A percentile compares a stretch with the other conserved stretches of the same genome.
Conservation (phyloP, 2,329 filamentous ascomycete species). For the Phoma sp. region DNA sequence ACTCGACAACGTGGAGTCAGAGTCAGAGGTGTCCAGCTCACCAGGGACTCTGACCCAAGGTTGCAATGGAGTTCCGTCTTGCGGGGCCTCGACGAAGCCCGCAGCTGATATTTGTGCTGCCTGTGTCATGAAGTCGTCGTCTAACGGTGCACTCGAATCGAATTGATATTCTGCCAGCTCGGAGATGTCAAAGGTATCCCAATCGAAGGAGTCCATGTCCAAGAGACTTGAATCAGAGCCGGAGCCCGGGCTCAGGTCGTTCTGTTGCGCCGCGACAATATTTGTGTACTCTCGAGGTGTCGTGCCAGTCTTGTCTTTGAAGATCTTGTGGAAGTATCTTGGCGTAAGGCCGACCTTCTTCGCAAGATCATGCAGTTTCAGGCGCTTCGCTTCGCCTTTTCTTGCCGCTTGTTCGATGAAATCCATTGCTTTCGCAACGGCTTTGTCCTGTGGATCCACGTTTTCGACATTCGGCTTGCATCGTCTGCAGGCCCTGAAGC, state of each 20-base stretch:
- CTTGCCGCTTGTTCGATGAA: constrained; percentile 36
- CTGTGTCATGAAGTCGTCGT: constrained; percentile 14
- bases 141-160: constrained; percentile 17
- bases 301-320: constrained; percentile 61
- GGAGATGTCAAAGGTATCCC: constrained; percentile 36
- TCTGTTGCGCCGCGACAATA: constrained; percentile 19
- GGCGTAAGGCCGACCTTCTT: constrained; percentile 60
- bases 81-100: constrained; percentile 10
- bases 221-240: constrained; percentile 5
- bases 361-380: constrained; percentile 58
- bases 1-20: constrained; percentile 1
- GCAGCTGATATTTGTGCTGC: constrained; percentile 14
- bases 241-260: constrained; percentile 10
- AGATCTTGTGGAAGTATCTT: constrained; percentile 65
- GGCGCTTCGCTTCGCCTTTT: constrained; percentile 23
- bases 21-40: neutral
- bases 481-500: constrained; percentile 65
- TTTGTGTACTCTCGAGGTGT: constrained; percentile 57
- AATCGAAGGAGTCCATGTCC: constrained; percentile 17
- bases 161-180: constrained; percentile 33
- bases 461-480: constrained; percentile 56
- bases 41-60: neutral
- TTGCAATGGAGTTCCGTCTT: constrained; percentile 13
- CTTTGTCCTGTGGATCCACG: constrained; percentile 53
- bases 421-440: constrained; percentile 50